Evolutionary conservation across 345 rosid genomes (phyloP).

Genomic region (Carallia pectinifolia): DNA sequence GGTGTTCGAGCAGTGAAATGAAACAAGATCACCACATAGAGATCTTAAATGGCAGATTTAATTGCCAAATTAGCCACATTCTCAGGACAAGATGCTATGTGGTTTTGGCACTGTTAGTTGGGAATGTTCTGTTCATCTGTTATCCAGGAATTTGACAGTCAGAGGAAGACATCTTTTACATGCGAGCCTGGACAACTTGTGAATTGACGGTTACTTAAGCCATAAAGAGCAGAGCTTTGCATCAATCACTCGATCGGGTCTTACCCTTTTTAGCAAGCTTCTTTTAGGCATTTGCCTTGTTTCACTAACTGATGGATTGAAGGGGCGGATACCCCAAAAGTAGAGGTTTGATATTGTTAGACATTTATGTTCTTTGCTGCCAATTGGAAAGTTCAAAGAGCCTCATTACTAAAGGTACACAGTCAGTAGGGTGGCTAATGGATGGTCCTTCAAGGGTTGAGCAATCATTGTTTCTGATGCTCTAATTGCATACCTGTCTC

Average conservation of each 20-base stretch:
- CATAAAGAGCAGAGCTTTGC: background rate
- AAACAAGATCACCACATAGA: constrained; percentile 14
- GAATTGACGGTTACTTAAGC: background rate
- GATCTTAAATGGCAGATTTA: constrained; percentile 2
- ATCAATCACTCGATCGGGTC: background rate
- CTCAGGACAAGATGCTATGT: background rate
- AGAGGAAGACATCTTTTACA: background rate
- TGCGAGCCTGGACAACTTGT: background rate
- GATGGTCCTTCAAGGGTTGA: background rate
- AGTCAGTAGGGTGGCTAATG: background rate
- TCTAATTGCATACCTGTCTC: background rate
- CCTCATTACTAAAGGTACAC: background rate
- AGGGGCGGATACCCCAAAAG: no score
- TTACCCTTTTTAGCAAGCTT: background rate
- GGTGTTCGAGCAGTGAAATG: constrained; percentile 78
- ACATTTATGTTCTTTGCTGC: no score
- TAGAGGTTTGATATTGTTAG: no score
- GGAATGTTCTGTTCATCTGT: background rate
- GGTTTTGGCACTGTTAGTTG: background rate
- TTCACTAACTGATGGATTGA: background rate
- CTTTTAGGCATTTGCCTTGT: background rate
- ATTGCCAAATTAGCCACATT: background rate
- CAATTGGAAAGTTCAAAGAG: background rate
- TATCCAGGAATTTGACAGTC: background rate
- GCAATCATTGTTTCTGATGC: background rate